A percentile compares a stretch with the other conserved stretches of the same genome.
These are phyloP conservation scores for Sugiyamaella novakii DNA, from an alignment of 1,139 yeast genomes.

Conservation along the genomic window DNA sequence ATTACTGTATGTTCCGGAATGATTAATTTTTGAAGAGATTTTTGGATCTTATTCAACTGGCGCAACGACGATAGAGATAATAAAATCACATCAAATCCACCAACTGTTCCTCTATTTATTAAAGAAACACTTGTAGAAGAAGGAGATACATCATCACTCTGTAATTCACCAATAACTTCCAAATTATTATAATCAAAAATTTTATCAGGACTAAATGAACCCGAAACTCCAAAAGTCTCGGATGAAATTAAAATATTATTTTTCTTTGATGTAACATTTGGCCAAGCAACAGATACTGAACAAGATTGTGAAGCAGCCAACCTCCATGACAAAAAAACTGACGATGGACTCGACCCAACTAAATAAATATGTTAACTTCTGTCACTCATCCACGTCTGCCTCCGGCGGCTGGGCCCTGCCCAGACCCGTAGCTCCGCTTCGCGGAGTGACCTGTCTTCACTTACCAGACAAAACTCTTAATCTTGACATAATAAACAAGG, in stretches of 20 bases:
- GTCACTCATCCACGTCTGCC: too few species aligned
- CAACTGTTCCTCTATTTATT: slow-evolving; percentile 3
- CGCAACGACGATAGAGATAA: slow-evolving; percentile 36
- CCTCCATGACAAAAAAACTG: slow-evolving; percentile 35
- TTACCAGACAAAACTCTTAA: slow-evolving; percentile 14
- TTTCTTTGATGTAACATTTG: slow-evolving; percentile 19
- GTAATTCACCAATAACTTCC: slow-evolving; percentile 15
- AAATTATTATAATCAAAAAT: slow-evolving; percentile 25
- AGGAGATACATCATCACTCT: slow-evolving; percentile 10
- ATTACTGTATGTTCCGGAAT: slow-evolving; percentile 36
- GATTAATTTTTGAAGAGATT: slow-evolving; percentile 30
- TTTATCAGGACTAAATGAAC: slow-evolving; percentile 27
- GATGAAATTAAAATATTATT: slow-evolving; percentile 19
- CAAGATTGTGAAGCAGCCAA: slow-evolving; percentile 28
- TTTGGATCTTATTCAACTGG: slow-evolving; percentile 35
- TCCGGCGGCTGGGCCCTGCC: too few species aligned
- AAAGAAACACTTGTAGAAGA: slow-evolving; percentile 14
- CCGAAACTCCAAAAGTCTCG: slow-evolving; percentile 35
- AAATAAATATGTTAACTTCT: slow-evolving; percentile 1
- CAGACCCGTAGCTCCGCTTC: too few species aligned
- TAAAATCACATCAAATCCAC: slow-evolving; percentile 36
- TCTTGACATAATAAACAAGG: slow-evolving; percentile 10
- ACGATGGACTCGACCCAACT: slow-evolving; percentile 35
- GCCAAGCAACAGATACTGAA: slow-evolving; percentile 33
- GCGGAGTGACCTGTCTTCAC: too few species aligned